Evolutionary conservation across 169 alveolate species (phyloP), one percentile per base, ranked within the genome.

Genomic region (Eimeria zaria): DNA sequence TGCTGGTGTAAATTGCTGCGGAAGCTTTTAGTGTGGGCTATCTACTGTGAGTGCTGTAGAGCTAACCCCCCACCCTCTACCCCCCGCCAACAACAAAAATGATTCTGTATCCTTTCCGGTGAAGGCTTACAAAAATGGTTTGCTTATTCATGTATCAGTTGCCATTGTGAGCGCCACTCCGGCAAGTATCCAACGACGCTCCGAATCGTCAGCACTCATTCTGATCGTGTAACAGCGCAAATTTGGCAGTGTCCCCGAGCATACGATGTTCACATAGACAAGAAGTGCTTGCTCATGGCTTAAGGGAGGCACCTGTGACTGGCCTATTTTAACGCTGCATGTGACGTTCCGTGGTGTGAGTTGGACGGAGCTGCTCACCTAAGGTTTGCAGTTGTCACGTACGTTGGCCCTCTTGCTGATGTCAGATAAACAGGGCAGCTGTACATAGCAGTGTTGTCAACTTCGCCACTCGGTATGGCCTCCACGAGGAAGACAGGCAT

Each of bases 391-490:
- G 96, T 95, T 62, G 89, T 87, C n/a, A 95, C 97, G 91, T 97
- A 99, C 62, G 99, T 99, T 33, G 99, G 99, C 81, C 99, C 99
- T 97, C 99, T 97, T 96, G 97, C 97, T 5, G 99, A 96, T 44
- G 99, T 99, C 91, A 98, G 98, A 95, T 98, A 99, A 71, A 98
- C 98, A 18, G 99, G 99, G 96, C 99, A 99, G 91, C 97, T 98
- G 94, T 99, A 99, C 98, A 98, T 97, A 58, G 99, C 98, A 36
- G 90, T 95, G 84, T 97, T 97, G 83, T 95, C 97, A 97, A 98
- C 98, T 93, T 98, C 98, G n/a, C 97, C 73, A 62, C 90, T 51
- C 3, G 98, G 98, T 64, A 99, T 96, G 55, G 99, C 99, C 60
- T 97, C 97, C 71, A 98, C 99, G 95, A 98, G 97, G 96, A 99